Conservation (phyloP, 2,329 filamentous ascomycete genomes). For the Dissoconium aciculare region DNA sequence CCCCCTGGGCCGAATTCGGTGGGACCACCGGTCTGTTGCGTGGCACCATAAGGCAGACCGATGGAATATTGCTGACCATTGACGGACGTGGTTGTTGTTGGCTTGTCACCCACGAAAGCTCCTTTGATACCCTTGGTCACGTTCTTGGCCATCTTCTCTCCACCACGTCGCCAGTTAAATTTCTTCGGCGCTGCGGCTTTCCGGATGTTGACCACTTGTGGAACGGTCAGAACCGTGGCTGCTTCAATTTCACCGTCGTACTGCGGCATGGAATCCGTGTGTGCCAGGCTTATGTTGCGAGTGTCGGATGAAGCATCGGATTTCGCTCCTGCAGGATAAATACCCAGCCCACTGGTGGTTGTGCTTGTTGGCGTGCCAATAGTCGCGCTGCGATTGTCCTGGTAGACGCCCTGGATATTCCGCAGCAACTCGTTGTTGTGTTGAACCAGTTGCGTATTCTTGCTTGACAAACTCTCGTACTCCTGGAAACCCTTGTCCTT, state of each 20-base stretch:
- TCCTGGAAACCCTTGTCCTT: slow-evolving; percentile 89
- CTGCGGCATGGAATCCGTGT: slow-evolving; percentile 24
- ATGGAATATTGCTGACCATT: slow-evolving; percentile 14
- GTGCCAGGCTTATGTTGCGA: slow-evolving; percentile 25
- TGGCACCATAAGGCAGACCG: slow-evolving; percentile 22
- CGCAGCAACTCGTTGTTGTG: slow-evolving; percentile 93
- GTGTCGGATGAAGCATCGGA: slow-evolving; percentile 24
- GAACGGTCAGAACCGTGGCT: slow-evolving; percentile 48
- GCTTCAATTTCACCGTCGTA: slow-evolving; percentile 50
- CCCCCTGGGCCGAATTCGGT: slow-evolving; percentile 20
- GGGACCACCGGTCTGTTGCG: slow-evolving; percentile 18
- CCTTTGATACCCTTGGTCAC: slow-evolving; percentile 89
- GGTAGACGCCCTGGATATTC: slow-evolving; percentile 86
- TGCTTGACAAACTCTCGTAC: slow-evolving; percentile 84
- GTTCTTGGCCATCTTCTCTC: slow-evolving; percentile 84
- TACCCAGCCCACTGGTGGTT: slow-evolving; percentile 46
- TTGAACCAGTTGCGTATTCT: slow-evolving; percentile 86
- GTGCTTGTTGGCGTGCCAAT: slow-evolving; percentile 19
- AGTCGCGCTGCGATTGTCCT: slow-evolving; percentile 44
- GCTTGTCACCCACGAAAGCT: slow-evolving; percentile 48
- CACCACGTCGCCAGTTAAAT: slow-evolving; percentile 98
- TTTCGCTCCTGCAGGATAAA: slow-evolving; percentile 31
- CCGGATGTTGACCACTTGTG: slow-evolving; percentile 89
- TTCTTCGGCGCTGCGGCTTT: slow-evolving; percentile 80
- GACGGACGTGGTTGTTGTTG: slow-evolving; percentile 12